Evolutionary conservation across 306 rosid species (phyloP).

Genomic region (Carpinus viminea): DNA sequence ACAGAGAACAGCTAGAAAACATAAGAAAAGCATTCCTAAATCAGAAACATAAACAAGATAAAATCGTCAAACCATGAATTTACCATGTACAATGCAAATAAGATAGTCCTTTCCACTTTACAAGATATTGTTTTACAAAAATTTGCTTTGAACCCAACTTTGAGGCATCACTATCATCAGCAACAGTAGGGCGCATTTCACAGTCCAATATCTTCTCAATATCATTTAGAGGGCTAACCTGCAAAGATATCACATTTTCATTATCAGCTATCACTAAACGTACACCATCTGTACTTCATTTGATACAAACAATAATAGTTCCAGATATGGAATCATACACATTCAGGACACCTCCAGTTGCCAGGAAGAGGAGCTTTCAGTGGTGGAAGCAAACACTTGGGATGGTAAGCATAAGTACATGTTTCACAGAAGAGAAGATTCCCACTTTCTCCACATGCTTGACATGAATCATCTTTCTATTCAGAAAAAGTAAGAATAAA

Average conservation of each 20-base stretch:
- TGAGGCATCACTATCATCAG: conserved; percentile 71
- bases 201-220: conserved; percentile 90
- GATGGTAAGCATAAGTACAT: conserved; percentile 84
- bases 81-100: conserved; percentile 94
- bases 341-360: conserved; percentile 97
- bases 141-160: conserved; percentile 74
- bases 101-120: conserved; percentile 96
- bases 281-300: conserved; percentile 13
- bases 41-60: not conserved
- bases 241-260: conserved; percentile 33
- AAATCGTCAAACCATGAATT: conserved; percentile 16
- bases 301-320: conserved; percentile 18
- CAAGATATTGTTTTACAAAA: conserved; percentile 94
- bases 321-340: conserved; percentile 58
- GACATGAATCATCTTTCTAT: conserved; percentile 92
- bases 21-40: not conserved
- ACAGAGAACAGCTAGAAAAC: not conserved
- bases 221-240: conserved; percentile 95
- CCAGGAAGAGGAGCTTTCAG: conserved; percentile 60
- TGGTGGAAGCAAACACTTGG: conserved; percentile 84
- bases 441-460: conserved; percentile 87
- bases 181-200: conserved; percentile 93
- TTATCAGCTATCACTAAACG: conserved; percentile 22
- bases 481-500: conserved; percentile 13
- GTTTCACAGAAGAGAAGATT: conserved; percentile 80